phyloP scores from a whole-genome alignment of 768 basidiomycete genomes.

The Kwoniella bestiolae region DNA sequence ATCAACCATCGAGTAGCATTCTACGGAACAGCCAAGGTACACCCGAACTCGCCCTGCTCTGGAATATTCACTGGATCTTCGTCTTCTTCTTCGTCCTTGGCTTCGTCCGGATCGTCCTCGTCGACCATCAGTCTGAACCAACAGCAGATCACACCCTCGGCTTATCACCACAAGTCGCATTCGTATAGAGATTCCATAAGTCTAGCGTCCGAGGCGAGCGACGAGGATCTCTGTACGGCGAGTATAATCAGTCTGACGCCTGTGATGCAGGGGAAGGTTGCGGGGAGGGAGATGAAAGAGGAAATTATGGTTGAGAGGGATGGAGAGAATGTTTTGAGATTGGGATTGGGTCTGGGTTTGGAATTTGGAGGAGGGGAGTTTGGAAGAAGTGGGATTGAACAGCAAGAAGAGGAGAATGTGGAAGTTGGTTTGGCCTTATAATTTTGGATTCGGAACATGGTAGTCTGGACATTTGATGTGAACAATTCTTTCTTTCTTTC shows the following conservation, averaged over 20 bases:
- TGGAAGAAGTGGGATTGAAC: not conserved
- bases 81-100: conserved; percentile 10
- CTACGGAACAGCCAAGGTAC: conserved; percentile 42
- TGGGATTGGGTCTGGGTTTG: conserved; percentile 18
- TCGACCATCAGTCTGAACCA: conserved; percentile 13
- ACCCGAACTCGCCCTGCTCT: conserved; percentile 39
- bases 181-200: conserved; percentile 34
- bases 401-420: conserved; percentile 10
- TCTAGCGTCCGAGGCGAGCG: conserved; percentile 43
- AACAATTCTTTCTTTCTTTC: not conserved
- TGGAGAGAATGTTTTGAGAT: not conserved
- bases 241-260: conserved; percentile 44
- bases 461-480: not conserved
- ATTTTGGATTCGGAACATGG: not conserved
- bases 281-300: conserved; percentile 22
- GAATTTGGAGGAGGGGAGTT: not conserved
- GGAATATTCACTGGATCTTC: conserved; percentile 35
- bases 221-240: conserved; percentile 48
- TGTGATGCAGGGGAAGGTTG: conserved; percentile 26
- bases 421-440: conserved; percentile 36
- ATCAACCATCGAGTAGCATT: conserved; percentile 48
- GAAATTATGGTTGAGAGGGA: conserved; percentile 17
- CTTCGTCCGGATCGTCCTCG: conserved; percentile 19
- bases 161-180: not conserved
- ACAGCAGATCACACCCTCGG: not conserved